Base-by-base conservation (phyloP, 208 protist genomes). In the Paratrypanosoma confusum region DNA sequence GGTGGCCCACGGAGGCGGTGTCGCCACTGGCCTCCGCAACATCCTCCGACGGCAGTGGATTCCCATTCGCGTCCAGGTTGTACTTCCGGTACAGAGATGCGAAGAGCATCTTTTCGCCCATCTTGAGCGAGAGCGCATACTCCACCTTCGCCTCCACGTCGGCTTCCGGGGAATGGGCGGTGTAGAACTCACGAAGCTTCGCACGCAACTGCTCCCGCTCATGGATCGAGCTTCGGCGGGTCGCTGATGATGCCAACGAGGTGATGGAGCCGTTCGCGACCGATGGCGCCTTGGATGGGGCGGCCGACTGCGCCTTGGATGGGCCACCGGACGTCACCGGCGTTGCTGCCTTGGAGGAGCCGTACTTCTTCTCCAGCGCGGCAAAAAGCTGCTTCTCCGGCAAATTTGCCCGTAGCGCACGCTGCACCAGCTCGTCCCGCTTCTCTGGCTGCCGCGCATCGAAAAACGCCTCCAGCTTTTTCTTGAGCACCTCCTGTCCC, bases 61-160 rank as follows among this genome's bases (percentile, higher is more conserved):
- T 28, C 6, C 47, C 47, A 5, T 50, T 39, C 7, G 21, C 37
- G 18, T 53, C 47, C 11, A 53, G 36, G 36, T 43, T 27, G 11
- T 53, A 53, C 18, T 39, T 33, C 24, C 36, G 34, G 36, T 53
- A 39, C 5, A 53, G 11, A 14, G 32, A 44, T 18, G 47, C 3
- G 13, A 53, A 42, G 36, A 53, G 32, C 18, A 42, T 39, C 16
- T 46, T 18, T n/a, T 53, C 47, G 1, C 35, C 47, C 16, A 42
- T 26, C 17, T 39, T 18, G 20, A 53, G 47, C 7, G 47, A 53
- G 23, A 53, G 24, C 1, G 47, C 47, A 16, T 53, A 42, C 2
- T 11, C 5, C 3, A 53, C 47, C n/a, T 53, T 53, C 21, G 14
- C 34, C 5, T 53, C 47, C 24, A 42, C 18, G 18, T 53, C 14